These are phyloP conservation scores for Carex cristatella DNA, from an alignment of 176 grass and related monocot species.

Conservation along the genomic window DNA sequence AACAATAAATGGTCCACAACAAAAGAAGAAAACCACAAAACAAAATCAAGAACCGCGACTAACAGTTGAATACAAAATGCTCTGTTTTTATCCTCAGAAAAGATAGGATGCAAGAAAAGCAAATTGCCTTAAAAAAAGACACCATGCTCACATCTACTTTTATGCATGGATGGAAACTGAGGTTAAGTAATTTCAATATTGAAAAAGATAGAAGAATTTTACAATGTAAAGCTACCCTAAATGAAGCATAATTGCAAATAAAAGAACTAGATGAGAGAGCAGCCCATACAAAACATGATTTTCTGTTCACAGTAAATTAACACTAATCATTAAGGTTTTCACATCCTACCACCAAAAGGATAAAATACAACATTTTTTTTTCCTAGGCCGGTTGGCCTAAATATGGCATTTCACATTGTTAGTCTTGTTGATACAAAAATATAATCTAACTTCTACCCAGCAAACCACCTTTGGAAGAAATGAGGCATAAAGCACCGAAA, in stretches of 20 bases:
- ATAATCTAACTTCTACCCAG: constrained; percentile 22
- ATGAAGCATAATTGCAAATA: background rate
- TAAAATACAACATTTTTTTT: too few relatives aligned
- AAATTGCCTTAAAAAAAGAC: too few relatives aligned
- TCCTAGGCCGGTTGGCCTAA: too few relatives aligned
- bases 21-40: background rate
- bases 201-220: background rate
- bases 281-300: background rate
- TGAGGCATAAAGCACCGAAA: constrained; percentile 11
- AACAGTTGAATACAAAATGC: too few relatives aligned
- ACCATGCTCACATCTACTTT: background rate
- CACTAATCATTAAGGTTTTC: background rate
- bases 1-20: background rate
- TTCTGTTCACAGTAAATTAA: background rate
- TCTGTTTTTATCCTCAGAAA: background rate
- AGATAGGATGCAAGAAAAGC: too few relatives aligned
- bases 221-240: background rate
- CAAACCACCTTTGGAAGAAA: constrained; percentile 33
- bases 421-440: background rate
- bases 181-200: background rate
- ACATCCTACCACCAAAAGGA: background rate
- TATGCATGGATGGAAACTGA: background rate
- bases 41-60: background rate
- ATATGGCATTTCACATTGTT: background rate
- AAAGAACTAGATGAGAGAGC: background rate